Evolutionary conservation across 1,139 yeast genomes (phyloP).

Genomic region (Debaryomyces nepalensis): DNA sequence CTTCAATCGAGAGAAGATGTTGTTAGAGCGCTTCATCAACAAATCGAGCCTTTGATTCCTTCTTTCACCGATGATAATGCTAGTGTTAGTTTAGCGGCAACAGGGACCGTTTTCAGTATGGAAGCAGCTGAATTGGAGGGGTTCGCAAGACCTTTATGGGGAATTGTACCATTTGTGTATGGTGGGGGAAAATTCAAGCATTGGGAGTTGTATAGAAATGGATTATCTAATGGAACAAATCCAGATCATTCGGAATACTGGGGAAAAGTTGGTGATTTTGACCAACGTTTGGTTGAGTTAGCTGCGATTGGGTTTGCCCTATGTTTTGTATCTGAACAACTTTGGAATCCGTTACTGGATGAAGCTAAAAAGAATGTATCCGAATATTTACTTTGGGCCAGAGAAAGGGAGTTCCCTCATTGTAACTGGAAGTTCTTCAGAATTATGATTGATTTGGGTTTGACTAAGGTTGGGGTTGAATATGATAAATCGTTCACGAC

Average conservation of each 20-base stretch:
- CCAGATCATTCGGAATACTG: constrained; percentile 30
- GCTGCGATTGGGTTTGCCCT: constrained; percentile 33
- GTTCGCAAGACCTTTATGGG: constrained; percentile 32
- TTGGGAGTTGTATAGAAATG: constrained; percentile 19
- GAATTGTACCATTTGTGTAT: constrained; percentile 27
- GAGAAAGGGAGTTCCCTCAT: constrained; percentile 20
- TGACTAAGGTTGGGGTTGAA: constrained; percentile 26
- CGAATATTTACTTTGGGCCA: constrained; percentile 21
- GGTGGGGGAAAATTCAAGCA: constrained; percentile 28
- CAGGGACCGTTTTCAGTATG: constrained; percentile 24
- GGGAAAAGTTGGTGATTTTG: constrained; percentile 24
- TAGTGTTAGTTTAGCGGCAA: constrained; percentile 14
- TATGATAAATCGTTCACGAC: constrained; percentile 18
- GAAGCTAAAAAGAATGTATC: constrained; percentile 22
- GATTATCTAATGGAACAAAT: constrained; percentile 30
- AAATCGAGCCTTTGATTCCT: constrained; percentile 15
- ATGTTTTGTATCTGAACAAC: constrained; percentile 22
- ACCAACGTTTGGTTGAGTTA: constrained; percentile 31
- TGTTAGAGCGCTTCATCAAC: constrained; percentile 13
- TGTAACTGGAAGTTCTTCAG: constrained; percentile 34
- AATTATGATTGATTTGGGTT: constrained; percentile 28
- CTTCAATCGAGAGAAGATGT: constrained; percentile 14
- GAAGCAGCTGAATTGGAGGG: constrained; percentile 31
- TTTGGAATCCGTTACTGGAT: constrained; percentile 29
- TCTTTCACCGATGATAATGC: constrained; percentile 15